A percentile compares a stretch with the other conserved stretches of the same genome.
Evolutionary conservation across 192 early-diverging fungal species (phyloP).

Genomic region (Chytriomyces sp.): DNA sequence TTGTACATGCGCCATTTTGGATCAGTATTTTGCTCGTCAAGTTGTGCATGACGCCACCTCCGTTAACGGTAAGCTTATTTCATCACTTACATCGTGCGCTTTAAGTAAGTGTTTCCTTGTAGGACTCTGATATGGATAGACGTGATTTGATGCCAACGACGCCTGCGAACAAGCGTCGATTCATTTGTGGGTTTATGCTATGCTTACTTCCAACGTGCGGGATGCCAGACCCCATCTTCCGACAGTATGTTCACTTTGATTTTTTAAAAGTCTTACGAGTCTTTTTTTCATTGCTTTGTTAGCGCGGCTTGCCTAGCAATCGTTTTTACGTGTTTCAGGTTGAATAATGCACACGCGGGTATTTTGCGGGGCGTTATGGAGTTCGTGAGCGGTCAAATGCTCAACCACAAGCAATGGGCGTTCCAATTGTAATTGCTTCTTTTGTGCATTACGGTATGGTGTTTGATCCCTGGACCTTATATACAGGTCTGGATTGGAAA

Average conservation of each 20-base stretch:
- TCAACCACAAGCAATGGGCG: slow-evolving; percentile 56
- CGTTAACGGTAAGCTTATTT: slow-evolving; percentile 34
- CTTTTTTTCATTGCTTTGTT: background rate
- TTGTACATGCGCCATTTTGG: slow-evolving; percentile 59
- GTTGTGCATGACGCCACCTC: slow-evolving; percentile 50
- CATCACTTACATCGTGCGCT: background rate
- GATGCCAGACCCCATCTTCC: slow-evolving; percentile 53
- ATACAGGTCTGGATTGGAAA: slow-evolving; percentile 57
- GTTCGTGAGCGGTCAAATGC: slow-evolving; percentile 55
- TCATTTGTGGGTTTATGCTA: slow-evolving; percentile 54
- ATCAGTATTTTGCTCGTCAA: slow-evolving; percentile 54
- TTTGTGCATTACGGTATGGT: background rate
- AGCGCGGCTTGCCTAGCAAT: slow-evolving; percentile 47
- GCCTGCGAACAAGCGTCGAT: slow-evolving; percentile 55
- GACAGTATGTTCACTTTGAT: slow-evolving; percentile 34
- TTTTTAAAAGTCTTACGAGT: background rate
- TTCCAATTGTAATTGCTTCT: slow-evolving; percentile 52
- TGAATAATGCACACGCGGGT: slow-evolving; percentile 35
- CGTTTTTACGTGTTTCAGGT: slow-evolving; percentile 52
- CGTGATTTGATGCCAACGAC: slow-evolving; percentile 57
- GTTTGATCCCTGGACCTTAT: background rate
- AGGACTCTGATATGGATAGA: slow-evolving; percentile 33
- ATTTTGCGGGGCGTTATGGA: slow-evolving; percentile 56
- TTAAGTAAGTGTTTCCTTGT: slow-evolving; percentile 3
- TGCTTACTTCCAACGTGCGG: slow-evolving; percentile 59